A percentile compares a stretch with the other conserved stretches of the same genome.
These are phyloP conservation scores for Phytopythium oedochilum DNA, from an alignment of 352 stramenopile species.

Conservation along the genomic window DNA sequence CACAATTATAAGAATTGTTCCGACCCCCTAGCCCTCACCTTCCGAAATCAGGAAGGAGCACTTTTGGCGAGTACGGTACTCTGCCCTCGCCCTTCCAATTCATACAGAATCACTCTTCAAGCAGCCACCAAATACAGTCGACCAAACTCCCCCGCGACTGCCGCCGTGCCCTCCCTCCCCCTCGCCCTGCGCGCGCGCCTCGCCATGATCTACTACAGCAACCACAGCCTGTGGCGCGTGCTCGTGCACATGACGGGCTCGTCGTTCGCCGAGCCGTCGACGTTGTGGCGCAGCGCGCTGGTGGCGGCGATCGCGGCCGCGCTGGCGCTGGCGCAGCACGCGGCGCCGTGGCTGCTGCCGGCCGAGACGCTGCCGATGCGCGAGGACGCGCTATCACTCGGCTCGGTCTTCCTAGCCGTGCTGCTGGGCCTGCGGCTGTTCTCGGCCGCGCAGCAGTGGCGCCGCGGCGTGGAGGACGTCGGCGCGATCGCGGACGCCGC, in stretches of 20 bases:
- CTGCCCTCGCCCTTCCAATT: no score
- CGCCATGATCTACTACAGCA: slow-evolving; percentile 49
- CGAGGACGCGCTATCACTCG: slow-evolving; percentile 29
- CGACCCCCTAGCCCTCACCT: neutral
- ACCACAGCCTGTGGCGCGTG: slow-evolving; percentile 28
- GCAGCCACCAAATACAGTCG: no score
- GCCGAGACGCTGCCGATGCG: slow-evolving; percentile 12
- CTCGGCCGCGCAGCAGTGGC: slow-evolving; percentile 38
- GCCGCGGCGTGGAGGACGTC: slow-evolving; percentile 33
- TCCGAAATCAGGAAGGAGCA: neutral
- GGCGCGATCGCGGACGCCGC: slow-evolving; percentile 31
- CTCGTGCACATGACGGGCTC: slow-evolving; percentile 30
- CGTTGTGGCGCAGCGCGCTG: slow-evolving; percentile 16
- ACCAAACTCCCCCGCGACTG: neutral
- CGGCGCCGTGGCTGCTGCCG: slow-evolving; percentile 15
- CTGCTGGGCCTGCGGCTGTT: slow-evolving; percentile 39
- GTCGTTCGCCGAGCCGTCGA: slow-evolving; percentile 19
- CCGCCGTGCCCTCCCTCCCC: neutral
- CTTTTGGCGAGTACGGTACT: neutral
- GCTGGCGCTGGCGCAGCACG: slow-evolving; percentile 19
- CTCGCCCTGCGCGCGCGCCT: neutral
- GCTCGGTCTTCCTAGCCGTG: slow-evolving; percentile 31
- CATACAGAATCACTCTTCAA: no score
- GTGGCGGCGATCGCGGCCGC: slow-evolving; percentile 15
- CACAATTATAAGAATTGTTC: neutral